These are phyloP conservation scores for Atkinsonella texensis DNA, from an alignment of 2,329 filamentous ascomycete genomes.

Conservation along the genomic window DNA sequence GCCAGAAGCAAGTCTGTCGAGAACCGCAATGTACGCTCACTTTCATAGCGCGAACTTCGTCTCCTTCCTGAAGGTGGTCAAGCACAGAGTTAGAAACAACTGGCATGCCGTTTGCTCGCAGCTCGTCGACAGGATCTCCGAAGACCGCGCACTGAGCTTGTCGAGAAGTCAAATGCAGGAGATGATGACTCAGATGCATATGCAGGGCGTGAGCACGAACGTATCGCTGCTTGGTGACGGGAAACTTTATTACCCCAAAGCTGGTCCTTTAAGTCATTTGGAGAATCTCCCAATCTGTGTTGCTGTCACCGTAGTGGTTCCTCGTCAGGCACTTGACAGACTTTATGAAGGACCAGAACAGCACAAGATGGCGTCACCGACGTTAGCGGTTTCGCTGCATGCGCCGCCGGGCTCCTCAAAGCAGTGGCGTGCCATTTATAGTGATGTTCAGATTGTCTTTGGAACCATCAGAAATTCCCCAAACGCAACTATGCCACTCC, in stretches of 20 bases:
- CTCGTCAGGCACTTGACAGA: constrained; percentile 15
- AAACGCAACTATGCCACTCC: constrained; percentile 21
- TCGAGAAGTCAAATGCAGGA: constrained; percentile 23
- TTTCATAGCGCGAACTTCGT: constrained; percentile 29
- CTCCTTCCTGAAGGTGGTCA: constrained; percentile 25
- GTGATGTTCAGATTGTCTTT: constrained; percentile 29
- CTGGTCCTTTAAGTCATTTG: constrained; percentile 25
- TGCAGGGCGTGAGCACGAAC: constrained; percentile 21
- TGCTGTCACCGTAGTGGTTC: constrained; percentile 25
- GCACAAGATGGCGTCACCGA: constrained; percentile 14
- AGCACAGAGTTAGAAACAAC: constrained; percentile 22
- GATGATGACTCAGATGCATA: constrained; percentile 23
- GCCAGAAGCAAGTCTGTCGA: not conserved
- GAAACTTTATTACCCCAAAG: not conserved
- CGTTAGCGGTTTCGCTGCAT: constrained; percentile 19
- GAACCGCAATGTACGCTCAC: constrained; percentile 13
- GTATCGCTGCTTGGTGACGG: constrained; percentile 13
- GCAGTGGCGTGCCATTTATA: constrained; percentile 25
- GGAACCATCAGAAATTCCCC: constrained; percentile 21
- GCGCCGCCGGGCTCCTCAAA: constrained; percentile 11
- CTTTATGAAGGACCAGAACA: constrained; percentile 13
- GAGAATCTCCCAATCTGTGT: constrained; percentile 22
- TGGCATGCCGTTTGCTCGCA: constrained; percentile 18
- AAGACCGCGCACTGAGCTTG: constrained; percentile 18
- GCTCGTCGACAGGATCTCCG: constrained; percentile 18